Base-by-base conservation (phyloP, 2,329 filamentous ascomycete genomes). In the Ophiostoma australiae region DNA sequence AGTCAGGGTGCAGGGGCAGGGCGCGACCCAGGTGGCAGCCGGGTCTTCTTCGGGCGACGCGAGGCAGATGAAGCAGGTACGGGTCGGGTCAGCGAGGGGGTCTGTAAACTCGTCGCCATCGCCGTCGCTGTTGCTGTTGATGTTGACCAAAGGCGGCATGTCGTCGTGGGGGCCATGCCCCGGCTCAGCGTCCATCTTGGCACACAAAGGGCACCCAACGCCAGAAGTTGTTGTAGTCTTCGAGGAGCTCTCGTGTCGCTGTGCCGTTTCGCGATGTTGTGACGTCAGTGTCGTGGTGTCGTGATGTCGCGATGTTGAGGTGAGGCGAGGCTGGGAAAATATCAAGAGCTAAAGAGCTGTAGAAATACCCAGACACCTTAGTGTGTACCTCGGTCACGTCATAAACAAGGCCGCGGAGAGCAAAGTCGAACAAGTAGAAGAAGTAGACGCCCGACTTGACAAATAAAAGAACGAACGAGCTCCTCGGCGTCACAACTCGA, bases 1-100 rank as follows among this genome's bases (percentile, higher is more conserved):
- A 71, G 92, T 91, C 55, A 99, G 84, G 15, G 92, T 93, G 80
- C 95, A 99, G 0, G 90, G 91, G 78, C 95, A 99, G 1, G 95
- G 94, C 70, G 91, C 91, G 65, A 92, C 89, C 94, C 95, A 99
- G 70, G 82, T 79, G 66, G 80, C 78, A 23, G 77, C 77, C 4
- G 85, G 82, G 11, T 78, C 80, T 55, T 87, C 83, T 35, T 81
- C 81, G 73, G 88, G 82, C 68, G 87, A 87, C 73, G 82, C 83
- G 39, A 89, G 82, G 77, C 88, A 90, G 76, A 90, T 87, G 80
- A 88, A 90, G 81, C 88, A 90, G 10, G 72, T 61, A 27, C 68
- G 68, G n/a, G n/a, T 44, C 17, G n/a, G 11, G n/a, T 68, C 67
- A 31, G 41, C 44, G 27, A 68, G 67, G 67, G 67, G 68, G 33